Percentiles rank a stretch among this genome's conserved stretches.
phyloP scores from a whole-genome alignment of 2,329 filamentous ascomycete species.

The Sordariomycetes sp. region DNA sequence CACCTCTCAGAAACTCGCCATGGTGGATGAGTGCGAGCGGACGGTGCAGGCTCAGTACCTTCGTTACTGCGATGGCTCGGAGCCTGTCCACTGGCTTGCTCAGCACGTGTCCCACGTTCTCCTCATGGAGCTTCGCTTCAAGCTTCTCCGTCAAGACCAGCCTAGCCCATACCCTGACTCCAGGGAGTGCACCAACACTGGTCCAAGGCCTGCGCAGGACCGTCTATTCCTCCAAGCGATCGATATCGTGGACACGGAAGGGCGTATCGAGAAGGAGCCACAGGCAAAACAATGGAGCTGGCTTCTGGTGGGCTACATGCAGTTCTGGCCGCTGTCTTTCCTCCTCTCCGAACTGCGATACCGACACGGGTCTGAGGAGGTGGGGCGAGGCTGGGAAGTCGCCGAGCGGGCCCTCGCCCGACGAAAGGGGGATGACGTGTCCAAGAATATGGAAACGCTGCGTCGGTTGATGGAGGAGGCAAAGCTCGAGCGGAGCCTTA shows the following conservation, averaged over 20 bases:
- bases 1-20: background rate
- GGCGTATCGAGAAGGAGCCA: background rate
- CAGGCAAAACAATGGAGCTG: background rate
- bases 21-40: background rate
- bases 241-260: background rate
- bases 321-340: constrained; percentile 1
- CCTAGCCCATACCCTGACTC: background rate
- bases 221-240: background rate
- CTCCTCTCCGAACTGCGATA: background rate
- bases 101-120: background rate
- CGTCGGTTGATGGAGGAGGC: background rate
- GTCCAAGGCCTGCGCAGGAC: background rate
- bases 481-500: background rate
- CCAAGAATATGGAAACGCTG: background rate
- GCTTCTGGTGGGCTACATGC: background rate
- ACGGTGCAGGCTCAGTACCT: background rate
- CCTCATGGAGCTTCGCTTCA: constrained; percentile 1
- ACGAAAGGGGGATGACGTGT: background rate
- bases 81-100: background rate
- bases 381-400: background rate
- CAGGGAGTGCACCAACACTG: background rate
- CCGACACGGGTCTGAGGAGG: background rate
- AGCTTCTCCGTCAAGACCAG: background rate
- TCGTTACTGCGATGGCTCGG: background rate
- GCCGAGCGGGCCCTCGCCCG: background rate